Evolutionary conservation across 805 yeast genomes (phyloP).

Genomic region (Komagataella ulmi): DNA sequence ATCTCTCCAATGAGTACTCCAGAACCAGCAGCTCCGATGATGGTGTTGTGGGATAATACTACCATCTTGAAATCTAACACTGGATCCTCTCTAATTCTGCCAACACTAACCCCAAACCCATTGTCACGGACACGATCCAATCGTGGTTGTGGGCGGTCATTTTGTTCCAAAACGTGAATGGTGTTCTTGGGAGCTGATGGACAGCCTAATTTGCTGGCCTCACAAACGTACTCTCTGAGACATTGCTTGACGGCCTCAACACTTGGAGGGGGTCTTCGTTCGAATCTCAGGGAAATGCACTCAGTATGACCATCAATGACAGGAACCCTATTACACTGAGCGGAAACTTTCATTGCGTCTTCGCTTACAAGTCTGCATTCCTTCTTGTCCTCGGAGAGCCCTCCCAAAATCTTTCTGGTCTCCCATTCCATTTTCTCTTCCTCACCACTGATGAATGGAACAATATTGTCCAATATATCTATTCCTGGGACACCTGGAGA

Average conservation of each 20-base stretch:
- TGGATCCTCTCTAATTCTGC: conserved; percentile 87
- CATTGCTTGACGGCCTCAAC: conserved; percentile 65
- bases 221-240: conserved; percentile 65
- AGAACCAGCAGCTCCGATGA: conserved; percentile 98
- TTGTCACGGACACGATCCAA: conserved; percentile 90
- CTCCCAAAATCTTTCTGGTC: conserved; percentile 86
- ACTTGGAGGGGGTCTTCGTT: conserved; percentile 72
- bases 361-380: conserved; percentile 47
- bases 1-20: conserved; percentile 94
- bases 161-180: conserved; percentile 82
- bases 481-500: conserved; percentile 96
- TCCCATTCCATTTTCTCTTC: conserved; percentile 99
- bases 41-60: conserved; percentile 92
- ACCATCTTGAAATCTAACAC: conserved; percentile 93
- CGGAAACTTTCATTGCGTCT: conserved; percentile 74
- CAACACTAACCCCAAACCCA: conserved; percentile 91
- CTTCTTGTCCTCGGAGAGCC: conserved; percentile 32
- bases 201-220: conserved; percentile 69
- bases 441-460: conserved; percentile 92
- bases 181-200: conserved; percentile 89
- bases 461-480: conserved; percentile 86
- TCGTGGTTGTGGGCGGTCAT: conserved; percentile 95
- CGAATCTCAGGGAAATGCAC: conserved; percentile 78
- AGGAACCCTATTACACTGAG: conserved; percentile 94
- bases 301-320: conserved; percentile 98